Evolutionary conservation across 176 grass and related monocot species (phyloP).

Genomic region (Triticum monococcum): DNA sequence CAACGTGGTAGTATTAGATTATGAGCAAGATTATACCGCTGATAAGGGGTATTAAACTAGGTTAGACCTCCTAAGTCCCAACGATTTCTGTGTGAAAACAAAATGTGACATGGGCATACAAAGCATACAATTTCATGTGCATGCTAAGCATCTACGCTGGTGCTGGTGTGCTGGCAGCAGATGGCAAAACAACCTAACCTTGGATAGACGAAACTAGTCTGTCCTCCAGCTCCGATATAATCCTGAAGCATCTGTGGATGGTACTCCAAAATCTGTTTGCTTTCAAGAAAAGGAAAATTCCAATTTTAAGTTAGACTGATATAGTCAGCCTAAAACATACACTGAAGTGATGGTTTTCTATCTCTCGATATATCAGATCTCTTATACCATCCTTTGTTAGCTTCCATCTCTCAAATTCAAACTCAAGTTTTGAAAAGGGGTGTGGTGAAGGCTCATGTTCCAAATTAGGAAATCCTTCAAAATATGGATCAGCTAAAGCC

Average conservation of each 20-base stretch:
- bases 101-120: neutral
- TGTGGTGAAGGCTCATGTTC: conserved; percentile 60
- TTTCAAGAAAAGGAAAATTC: conserved; percentile 35
- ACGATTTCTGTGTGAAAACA: conserved; percentile 6
- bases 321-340: conserved; percentile 12
- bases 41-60: neutral
- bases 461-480: conserved; percentile 57
- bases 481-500: conserved; percentile 98
- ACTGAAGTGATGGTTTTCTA: conserved; percentile 35
- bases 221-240: conserved; percentile 63
- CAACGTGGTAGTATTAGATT: conserved; percentile 23
- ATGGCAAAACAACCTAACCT: conserved; percentile 47
- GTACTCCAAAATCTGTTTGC: conserved; percentile 97
- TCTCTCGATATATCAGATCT: conserved; percentile 90
- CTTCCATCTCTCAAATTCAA: conserved; percentile 89
- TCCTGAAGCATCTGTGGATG: conserved; percentile 94
- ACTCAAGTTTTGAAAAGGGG: conserved; percentile 84
- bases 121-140: neutral
- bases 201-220: conserved; percentile 88
- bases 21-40: neutral
- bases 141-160: neutral
- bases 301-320: conserved; percentile 17
- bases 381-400: conserved; percentile 79
- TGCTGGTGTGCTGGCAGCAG: neutral
- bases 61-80: conserved; percentile 19